Percentiles rank a stretch among this genome's conserved stretches.
Evolutionary conservation across 2,329 filamentous ascomycete species (phyloP).

Genomic region (Colletotrichum sp.): DNA sequence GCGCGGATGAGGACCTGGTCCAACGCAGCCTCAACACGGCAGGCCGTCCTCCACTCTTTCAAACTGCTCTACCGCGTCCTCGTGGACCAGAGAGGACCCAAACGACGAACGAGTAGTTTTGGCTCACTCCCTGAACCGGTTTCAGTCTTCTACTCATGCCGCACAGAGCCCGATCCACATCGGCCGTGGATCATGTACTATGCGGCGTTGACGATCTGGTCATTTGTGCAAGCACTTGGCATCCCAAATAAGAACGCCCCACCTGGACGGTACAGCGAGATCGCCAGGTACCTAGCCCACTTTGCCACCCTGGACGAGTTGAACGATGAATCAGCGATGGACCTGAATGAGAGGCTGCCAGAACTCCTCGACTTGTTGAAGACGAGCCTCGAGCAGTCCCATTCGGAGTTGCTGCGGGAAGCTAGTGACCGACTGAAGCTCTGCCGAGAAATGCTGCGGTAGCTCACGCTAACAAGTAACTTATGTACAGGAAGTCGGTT

Average conservation of each 20-base stretch:
- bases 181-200: conserved; percentile 92
- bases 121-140: conserved; percentile 34
- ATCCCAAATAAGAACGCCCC: conserved; percentile 4
- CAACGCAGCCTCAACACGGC: conserved; percentile 73
- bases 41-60: conserved; percentile 85
- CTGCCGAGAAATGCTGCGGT: conserved; percentile 61
- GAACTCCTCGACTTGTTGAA: conserved; percentile 50
- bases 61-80: conserved; percentile 81
- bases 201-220: conserved; percentile 84
- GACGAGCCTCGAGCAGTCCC: conserved; percentile 46
- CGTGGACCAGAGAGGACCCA: conserved; percentile 52
- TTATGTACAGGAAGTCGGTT: neutral
- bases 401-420: conserved; percentile 77
- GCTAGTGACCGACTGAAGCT: conserved; percentile 73
- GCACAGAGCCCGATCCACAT: conserved; percentile 81
- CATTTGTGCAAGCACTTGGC: conserved; percentile 81
- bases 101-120: conserved; percentile 24
- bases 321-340: conserved; percentile 68
- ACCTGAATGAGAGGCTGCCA: conserved; percentile 62
- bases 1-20: conserved; percentile 84
- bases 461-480: rapidly evolving
- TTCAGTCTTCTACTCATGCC: conserved; percentile 68
- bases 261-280: conserved; percentile 31
- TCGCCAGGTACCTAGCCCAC: conserved; percentile 57
- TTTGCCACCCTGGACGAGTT: conserved; percentile 75